Conservation (phyloP, 208 protist genomes). For the Naegleria fowleri region DNA sequence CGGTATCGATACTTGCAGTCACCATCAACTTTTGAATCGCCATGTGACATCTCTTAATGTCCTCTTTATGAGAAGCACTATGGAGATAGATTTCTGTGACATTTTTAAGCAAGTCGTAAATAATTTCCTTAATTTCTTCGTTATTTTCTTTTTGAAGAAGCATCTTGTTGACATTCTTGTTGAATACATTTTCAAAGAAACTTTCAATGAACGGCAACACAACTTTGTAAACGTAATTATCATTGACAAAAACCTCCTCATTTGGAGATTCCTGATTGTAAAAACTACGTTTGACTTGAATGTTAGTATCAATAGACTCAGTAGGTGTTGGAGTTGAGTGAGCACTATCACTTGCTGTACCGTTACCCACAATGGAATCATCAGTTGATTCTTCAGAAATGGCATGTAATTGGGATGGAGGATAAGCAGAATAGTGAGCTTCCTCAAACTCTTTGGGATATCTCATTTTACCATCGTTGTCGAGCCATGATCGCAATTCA, state of each 20-base stretch:
- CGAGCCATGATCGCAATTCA: background rate
- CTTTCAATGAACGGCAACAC: background rate
- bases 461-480: background rate
- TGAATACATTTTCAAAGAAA: constrained; percentile 1
- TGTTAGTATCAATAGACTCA: background rate
- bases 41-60: background rate
- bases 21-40: background rate
- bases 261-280: background rate
- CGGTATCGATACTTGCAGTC: background rate
- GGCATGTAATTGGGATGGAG: background rate
- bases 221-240: background rate
- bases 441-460: background rate
- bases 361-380: background rate
- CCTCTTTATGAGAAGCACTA: background rate
- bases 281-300: background rate
- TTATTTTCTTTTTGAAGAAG: background rate
- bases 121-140: background rate
- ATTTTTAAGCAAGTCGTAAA: background rate
- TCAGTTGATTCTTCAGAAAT: background rate
- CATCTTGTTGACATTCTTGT: background rate
- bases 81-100: background rate
- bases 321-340: too few relatives aligned
- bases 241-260: background rate
- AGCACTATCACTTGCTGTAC: too few relatives aligned
- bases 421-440: background rate